Percentiles rank a stretch among this genome's conserved stretches.
phyloP scores from a whole-genome alignment of 768 basidiomycete genomes.

The Suillus paluster region DNA sequence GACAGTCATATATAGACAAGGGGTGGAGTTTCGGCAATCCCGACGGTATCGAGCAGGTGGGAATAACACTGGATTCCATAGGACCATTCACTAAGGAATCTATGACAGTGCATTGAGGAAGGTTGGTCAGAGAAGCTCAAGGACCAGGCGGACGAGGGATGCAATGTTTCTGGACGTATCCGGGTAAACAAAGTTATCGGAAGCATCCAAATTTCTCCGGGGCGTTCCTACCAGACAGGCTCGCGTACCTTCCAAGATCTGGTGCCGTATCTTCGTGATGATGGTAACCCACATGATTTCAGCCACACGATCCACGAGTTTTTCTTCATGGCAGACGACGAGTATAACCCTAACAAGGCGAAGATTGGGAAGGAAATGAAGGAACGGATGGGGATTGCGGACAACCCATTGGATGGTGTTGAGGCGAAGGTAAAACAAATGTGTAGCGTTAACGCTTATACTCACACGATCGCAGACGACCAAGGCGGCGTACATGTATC shows the following conservation, averaged over 20 bases:
- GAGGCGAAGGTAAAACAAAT: conserved; percentile 54
- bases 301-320: conserved; percentile 85
- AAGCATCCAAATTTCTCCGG: conserved; percentile 93
- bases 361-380: conserved; percentile 64
- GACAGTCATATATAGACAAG: conserved; percentile 84
- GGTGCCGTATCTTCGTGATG: conserved; percentile 92
- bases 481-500: conserved; percentile 92
- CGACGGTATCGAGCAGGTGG: conserved; percentile 89
- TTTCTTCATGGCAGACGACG: conserved; percentile 80
- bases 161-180: conserved; percentile 89
- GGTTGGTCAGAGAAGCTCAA: conserved; percentile 94
- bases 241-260: conserved; percentile 82
- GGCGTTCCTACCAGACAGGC: conserved; percentile 91
- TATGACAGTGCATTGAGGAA: conserved; percentile 80
- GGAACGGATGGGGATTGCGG: conserved; percentile 70
- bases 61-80: conserved; percentile 23
- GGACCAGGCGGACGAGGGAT: conserved; percentile 93
- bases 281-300: conserved; percentile 90
- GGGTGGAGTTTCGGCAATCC: conserved; percentile 97
- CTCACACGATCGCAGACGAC: conserved; percentile 52
- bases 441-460: conserved; percentile 4
- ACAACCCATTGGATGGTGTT: conserved; percentile 76
- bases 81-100: neutral
- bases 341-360: conserved; percentile 73
- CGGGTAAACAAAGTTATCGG: conserved; percentile 97